Percentiles rank a stretch among this genome's conserved stretches.
Evolutionary conservation across 2,329 filamentous ascomycete genomes (phyloP).

Genomic region (Aspergillus tanneri): DNA sequence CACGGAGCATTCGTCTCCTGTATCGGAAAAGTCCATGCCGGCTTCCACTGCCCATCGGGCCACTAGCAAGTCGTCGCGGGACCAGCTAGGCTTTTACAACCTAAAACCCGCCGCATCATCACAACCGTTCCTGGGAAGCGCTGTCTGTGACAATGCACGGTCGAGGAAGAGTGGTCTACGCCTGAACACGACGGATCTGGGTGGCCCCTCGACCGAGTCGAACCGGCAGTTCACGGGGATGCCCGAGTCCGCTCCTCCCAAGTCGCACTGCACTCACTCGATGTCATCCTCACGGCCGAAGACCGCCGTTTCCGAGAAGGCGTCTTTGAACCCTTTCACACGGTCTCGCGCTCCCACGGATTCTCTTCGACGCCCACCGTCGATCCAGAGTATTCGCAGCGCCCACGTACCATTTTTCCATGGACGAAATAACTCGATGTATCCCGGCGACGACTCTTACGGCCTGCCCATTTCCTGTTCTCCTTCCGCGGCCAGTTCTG

Average conservation of each 20-base stretch:
- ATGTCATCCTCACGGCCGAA: slow-evolving; percentile 26
- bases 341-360: slow-evolving; percentile 21
- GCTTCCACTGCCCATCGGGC: slow-evolving; percentile 2
- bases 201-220: slow-evolving; percentile 19
- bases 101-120: slow-evolving; percentile 17
- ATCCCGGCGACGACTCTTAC: slow-evolving; percentile 14
- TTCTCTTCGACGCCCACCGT: slow-evolving; percentile 21
- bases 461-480: slow-evolving; percentile 19
- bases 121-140: slow-evolving; percentile 16
- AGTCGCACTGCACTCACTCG: slow-evolving; percentile 22
- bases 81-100: slow-evolving; percentile 13
- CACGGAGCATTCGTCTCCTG: slow-evolving; percentile 13
- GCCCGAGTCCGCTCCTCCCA: slow-evolving; percentile 16
- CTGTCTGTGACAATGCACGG: slow-evolving; percentile 8
- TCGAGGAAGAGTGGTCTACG: not conserved
- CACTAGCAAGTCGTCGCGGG: not conserved
- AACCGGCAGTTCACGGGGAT: slow-evolving; percentile 27
- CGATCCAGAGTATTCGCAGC: slow-evolving; percentile 28
- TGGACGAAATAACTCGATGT: slow-evolving; percentile 16
- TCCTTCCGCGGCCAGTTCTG: slow-evolving; percentile 20
- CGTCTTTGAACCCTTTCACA: not conserved
- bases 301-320: slow-evolving; percentile 23
- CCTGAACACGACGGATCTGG: not conserved
- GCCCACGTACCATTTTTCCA: slow-evolving; percentile 20
- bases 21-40: not conserved